These are phyloP conservation scores for Glutinoglossum americanum DNA, from an alignment of 495 filamentous ascomycete species.

Conservation along the genomic window DNA sequence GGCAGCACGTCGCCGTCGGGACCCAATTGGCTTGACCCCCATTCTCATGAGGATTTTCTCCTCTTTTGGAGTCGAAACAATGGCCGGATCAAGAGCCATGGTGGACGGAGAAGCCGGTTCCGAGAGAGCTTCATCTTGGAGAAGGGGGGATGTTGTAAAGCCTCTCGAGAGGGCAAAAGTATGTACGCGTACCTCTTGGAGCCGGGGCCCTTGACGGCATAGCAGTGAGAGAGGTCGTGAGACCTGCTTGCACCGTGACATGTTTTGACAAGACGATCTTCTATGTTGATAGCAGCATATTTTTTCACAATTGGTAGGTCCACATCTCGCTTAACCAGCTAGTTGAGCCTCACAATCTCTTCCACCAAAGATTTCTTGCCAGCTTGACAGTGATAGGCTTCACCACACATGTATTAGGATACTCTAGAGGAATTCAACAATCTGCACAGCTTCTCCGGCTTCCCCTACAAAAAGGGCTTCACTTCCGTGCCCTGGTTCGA, in stretches of 20 bases:
- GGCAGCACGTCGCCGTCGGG: constrained; percentile 62
- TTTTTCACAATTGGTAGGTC: background rate
- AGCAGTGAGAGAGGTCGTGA: background rate
- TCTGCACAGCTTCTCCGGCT: too few relatives aligned
- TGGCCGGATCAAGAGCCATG: constrained; percentile 20
- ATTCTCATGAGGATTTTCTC: constrained; percentile 36
- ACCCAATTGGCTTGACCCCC: constrained; percentile 46
- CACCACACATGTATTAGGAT: too few relatives aligned
- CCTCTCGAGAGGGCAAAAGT: background rate
- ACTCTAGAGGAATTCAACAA: too few relatives aligned
- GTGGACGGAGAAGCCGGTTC: background rate
- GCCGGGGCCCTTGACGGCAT: background rate
- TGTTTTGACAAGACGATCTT: background rate
- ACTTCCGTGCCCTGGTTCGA: too few relatives aligned
- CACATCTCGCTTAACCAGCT: background rate
- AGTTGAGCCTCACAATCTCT: background rate
- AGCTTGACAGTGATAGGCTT: too few relatives aligned
- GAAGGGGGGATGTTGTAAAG: background rate
- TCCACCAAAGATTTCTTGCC: too few relatives aligned
- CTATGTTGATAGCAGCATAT: background rate
- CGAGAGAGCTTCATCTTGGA: background rate
- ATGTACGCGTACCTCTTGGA: background rate
- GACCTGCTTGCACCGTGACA: background rate
- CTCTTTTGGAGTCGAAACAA: constrained; percentile 28
- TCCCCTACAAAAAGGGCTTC: too few relatives aligned